Base-by-base conservation (phyloP, 73 alveolate genomes). In the Breviolum minutum region DNA sequence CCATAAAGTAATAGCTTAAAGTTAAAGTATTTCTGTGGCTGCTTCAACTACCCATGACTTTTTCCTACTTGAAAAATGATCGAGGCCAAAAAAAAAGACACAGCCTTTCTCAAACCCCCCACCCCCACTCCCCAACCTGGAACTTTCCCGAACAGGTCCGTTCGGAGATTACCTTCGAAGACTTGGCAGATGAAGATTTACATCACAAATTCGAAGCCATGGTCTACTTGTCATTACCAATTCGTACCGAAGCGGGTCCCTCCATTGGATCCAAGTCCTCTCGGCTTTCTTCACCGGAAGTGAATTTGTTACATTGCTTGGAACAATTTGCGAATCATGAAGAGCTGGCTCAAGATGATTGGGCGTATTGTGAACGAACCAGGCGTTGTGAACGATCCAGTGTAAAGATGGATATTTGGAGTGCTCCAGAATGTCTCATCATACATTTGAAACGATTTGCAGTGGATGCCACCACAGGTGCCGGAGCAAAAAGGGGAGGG, bases 181-280 rank as follows among this genome's bases (percentile, higher is more conserved):
- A 90, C 76, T 29, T 89, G 32, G 17, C 77, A 14, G 92, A 83
- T 2, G 87, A 32, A 8, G 87, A 62, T 20, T 87, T 74, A 8
- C 73, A 87, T 22, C 22, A n/a, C 88, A 90, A 90, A 63, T 70
- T 64, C 22, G 97, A 90, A 64, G 88, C 97, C 97, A 90, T 90
- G 97, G 97, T 90, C 63, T 90, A 90, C 97, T 81, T 90, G 77
- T 69, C 97, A 14, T 73, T 71, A 76, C 96, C 96, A 32, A 30
- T 87, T 74, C 95, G 14, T 61, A 29, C 22, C 63, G 20, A 54
- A 76, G 85, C 71, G 71, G 62, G 2, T 63, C 64, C 68, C 66
- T 30, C 66, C 63, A 12, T 6, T 17, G 69, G 30, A 40, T 40
- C 54, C 24, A 26, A 26, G 27, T 69, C 79, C 79, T 69, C 24